Evolutionary conservation across 768 basidiomycete species (phyloP).

Genomic region (Termitomyces sp.): DNA sequence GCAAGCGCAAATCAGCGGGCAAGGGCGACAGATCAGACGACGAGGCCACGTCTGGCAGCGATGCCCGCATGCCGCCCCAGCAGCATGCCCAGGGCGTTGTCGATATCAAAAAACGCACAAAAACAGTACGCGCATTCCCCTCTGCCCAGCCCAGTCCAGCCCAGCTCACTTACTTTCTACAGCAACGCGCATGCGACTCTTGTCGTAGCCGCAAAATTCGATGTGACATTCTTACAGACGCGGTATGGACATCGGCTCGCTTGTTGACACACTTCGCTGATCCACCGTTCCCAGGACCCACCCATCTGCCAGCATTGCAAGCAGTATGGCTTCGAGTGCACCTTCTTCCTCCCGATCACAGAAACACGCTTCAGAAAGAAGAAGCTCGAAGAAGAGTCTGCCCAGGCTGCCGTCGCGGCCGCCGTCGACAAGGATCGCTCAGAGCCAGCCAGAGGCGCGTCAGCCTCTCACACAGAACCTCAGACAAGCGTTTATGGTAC

Average conservation of each 20-base stretch:
- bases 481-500: slow-evolving; percentile 59
- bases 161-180: slow-evolving; percentile 11
- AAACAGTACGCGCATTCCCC: slow-evolving; percentile 56
- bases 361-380: slow-evolving; percentile 99
- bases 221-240: slow-evolving; percentile 84
- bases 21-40: slow-evolving; percentile 55
- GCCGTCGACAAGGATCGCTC: slow-evolving; percentile 35
- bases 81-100: slow-evolving; percentile 28
- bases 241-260: slow-evolving; percentile 24
- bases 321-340: slow-evolving; percentile 91
- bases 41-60: slow-evolving; percentile 51
- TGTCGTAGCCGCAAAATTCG: slow-evolving; percentile 91
- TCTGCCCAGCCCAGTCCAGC: background rate
- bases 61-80: slow-evolving; percentile 31
- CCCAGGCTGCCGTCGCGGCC: slow-evolving; percentile 14
- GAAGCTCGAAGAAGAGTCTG: slow-evolving; percentile 67
- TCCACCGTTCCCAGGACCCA: slow-evolving; percentile 46
- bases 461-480: slow-evolving; percentile 47
- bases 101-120: slow-evolving; percentile 85
- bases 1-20: slow-evolving; percentile 57
- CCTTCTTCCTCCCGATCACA: slow-evolving; percentile 96
- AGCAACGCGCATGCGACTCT: slow-evolving; percentile 85
- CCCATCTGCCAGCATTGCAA: slow-evolving; percentile 93
- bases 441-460: slow-evolving; percentile 26
- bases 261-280: no score